These are phyloP conservation scores for Lagenidium giganteum DNA, from an alignment of 352 stramenopile genomes.

Conservation along the genomic window DNA sequence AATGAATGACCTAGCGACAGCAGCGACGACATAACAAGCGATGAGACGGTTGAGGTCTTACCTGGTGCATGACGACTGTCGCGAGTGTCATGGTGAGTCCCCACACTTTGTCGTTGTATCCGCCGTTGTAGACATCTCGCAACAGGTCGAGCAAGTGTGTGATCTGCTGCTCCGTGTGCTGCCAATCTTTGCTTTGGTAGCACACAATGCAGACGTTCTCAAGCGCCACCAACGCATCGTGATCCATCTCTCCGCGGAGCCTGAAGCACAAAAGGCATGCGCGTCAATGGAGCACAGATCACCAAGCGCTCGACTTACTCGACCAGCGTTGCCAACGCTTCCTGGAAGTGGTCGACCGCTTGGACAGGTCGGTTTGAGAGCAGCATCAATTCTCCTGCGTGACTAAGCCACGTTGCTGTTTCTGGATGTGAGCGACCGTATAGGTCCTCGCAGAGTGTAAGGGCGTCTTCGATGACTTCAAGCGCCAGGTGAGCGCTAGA, in stretches of 20 bases:
- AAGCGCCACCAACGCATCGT: constrained; percentile 22
- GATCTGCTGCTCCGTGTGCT: constrained; percentile 22
- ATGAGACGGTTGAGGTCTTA: constrained; percentile 5
- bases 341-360: constrained; percentile 25
- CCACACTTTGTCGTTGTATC: constrained; percentile 45
- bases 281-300: too few relatives aligned
- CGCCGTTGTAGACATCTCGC: constrained; percentile 29
- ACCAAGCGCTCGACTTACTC: constrained; percentile 10
- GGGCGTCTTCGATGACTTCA: constrained; percentile 26
- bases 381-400: constrained; percentile 32
- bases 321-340: constrained; percentile 23
- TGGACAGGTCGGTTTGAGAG: constrained; percentile 20
- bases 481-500: constrained; percentile 28
- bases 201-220: constrained; percentile 50
- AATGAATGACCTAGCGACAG: background rate
- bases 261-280: too few relatives aligned
- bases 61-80: constrained; percentile 32
- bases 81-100: constrained; percentile 29
- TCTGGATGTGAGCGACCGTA: constrained; percentile 23
- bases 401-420: constrained; percentile 44
- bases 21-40: background rate
- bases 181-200: constrained; percentile 4
- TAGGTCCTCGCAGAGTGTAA: constrained; percentile 36
- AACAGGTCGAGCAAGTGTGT: constrained; percentile 23
- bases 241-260: constrained; percentile 27